Evolutionary conservation across 495 filamentous ascomycete genomes (phyloP), one percentile per base, ranked within the genome.

Genomic region (Penicillium samsonianum): DNA sequence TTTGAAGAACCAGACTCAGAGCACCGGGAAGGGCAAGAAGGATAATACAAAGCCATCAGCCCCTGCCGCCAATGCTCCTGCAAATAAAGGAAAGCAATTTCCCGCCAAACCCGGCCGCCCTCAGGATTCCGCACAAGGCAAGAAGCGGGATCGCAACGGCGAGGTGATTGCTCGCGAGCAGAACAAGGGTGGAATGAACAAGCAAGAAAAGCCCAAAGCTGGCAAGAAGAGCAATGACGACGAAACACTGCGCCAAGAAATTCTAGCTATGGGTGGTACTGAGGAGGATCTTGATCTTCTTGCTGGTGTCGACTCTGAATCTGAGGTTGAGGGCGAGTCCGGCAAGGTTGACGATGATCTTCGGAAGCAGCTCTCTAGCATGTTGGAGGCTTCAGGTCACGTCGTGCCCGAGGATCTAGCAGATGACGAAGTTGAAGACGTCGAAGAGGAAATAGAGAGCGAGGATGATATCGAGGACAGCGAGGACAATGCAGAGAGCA

Each of bases 191-290:
- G 60, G 56, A 28, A 72, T 64, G 50, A 57, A 53, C 30, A 69
- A 67, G 59, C 59, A 59, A 45, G 58, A 51, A n/a, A 71, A 65
- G 17, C 46, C 60, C 4, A 53, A 60, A n/a, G 62, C 61, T 17
- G 22, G 22, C 4, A 62, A 67, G 46, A 61, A 61, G 47, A 48
- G 33, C n/a, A 64, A 60, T 10, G 61, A 64, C 26, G 67, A 76
- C 48, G 70, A 74, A 62, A 62, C 66, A 28, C 72, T 90, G 33
- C 78, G 89, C 30, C 81, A 87, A 59, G 90, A 92, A 62, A 90
- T 95, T 60, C 67, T 84, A 53, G 87, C 85, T 20, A 78, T 95
- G 38, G 90, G 90, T 19, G 90, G 90, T 22, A 88, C 87, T 26
- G 82, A 90, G 66, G 87, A 90, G 25, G 89, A 92, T 65, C 69